phyloP scores from a whole-genome alignment of 1,284 basidiomycete species.

The Cryptococcus neoformans region DNA sequence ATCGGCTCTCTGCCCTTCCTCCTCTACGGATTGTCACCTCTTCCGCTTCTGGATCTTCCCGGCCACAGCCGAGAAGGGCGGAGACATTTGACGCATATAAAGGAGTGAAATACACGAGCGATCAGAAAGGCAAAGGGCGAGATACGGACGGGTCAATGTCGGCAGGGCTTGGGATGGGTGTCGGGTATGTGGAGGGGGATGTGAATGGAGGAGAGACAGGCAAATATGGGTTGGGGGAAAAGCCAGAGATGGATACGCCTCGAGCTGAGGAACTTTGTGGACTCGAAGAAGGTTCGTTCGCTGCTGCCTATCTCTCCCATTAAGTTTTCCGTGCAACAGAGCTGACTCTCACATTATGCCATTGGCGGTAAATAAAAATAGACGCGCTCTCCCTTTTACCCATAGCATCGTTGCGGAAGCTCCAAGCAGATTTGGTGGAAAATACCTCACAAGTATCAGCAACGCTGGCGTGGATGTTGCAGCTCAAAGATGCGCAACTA shows the following conservation, averaged over 20 bases:
- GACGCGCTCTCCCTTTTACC: conserved; percentile 69
- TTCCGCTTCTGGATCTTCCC: not conserved
- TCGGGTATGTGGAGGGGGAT: conserved; percentile 1
- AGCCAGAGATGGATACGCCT: conserved; percentile 65
- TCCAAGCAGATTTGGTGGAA: conserved; percentile 62
- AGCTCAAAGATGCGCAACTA: conserved; percentile 74
- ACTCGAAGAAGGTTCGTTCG: conserved; percentile 61
- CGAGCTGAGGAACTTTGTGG: conserved; percentile 65
- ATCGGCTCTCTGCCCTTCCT: conserved; percentile 67
- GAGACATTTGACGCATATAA: conserved; percentile 8
- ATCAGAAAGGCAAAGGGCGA: conserved; percentile 16
- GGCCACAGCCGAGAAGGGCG: conserved; percentile 7
- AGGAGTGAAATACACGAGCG: conserved; percentile 1
- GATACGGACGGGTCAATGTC: conserved; percentile 9
- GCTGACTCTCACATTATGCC: conserved; percentile 7
- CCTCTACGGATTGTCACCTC: conserved; percentile 72
- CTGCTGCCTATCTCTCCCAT: too few relatives aligned
- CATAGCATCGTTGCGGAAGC: conserved; percentile 61
- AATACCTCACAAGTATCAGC: conserved; percentile 70
- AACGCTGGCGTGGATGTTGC: conserved; percentile 72
- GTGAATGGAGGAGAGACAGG: conserved; percentile 28
- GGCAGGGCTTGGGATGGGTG: not conserved
- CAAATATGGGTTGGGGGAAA: conserved; percentile 64
- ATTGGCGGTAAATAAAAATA: conserved; percentile 37
- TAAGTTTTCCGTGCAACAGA: not conserved